phyloP scores from a whole-genome alignment of 352 stramenopile genomes.

The Phytopythium aichiense region DNA sequence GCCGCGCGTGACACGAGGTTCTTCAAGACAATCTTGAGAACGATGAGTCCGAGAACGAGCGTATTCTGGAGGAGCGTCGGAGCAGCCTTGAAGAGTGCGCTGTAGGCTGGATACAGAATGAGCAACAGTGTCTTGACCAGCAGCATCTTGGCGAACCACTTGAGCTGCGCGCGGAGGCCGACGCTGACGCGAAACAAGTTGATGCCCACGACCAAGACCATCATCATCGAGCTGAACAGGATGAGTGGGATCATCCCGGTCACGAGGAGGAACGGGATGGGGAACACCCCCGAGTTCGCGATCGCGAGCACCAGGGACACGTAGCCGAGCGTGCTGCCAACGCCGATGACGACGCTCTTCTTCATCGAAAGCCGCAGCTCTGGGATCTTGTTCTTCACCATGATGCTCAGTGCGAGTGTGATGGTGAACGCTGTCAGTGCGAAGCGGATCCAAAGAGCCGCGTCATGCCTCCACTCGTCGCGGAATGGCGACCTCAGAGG shows the following conservation, averaged over 20 bases:
- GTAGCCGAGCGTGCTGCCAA: neutral
- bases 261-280: slow-evolving; percentile 25
- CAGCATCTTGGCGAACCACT: slow-evolving; percentile 25
- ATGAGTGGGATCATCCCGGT: slow-evolving; percentile 2
- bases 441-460: neutral
- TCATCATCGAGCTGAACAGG: slow-evolving; percentile 1
- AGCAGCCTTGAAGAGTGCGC: slow-evolving; percentile 16
- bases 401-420: neutral
- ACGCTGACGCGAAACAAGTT: slow-evolving; percentile 7
- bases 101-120: slow-evolving; percentile 26
- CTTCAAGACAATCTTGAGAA: slow-evolving; percentile 24
- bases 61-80: slow-evolving; percentile 9
- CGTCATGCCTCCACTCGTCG: neutral
- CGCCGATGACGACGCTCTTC: neutral
- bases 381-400: slow-evolving; percentile 8
- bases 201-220: slow-evolving; percentile 12
- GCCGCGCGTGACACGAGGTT: slow-evolving; percentile 14
- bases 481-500: neutral
- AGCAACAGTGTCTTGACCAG: slow-evolving; percentile 14
- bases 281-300: slow-evolving; percentile 13
- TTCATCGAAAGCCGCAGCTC: slow-evolving; percentile 1
- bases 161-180: slow-evolving; percentile 17
- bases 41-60: slow-evolving; percentile 16
- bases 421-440: slow-evolving; percentile 7
- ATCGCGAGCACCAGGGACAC: neutral